Evolutionary conservation across 1,284 basidiomycete genomes (phyloP), one percentile per base, ranked within the genome.

Genomic region (Melampsora americana): DNA sequence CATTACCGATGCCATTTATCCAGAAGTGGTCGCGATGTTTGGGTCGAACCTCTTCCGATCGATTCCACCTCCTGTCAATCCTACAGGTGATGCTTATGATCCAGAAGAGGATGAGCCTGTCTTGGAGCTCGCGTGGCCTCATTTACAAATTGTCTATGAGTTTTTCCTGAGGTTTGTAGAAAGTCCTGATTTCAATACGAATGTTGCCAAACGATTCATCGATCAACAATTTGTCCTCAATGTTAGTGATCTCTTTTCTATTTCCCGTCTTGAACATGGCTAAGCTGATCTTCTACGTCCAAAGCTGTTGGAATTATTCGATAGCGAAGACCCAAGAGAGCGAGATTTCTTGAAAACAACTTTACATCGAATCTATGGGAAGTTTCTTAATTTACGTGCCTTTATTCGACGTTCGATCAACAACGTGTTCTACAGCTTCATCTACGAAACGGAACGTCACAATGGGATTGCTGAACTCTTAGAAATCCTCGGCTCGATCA

Each of bases 81-180:
- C 96, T 1, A 91, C 90, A 23, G 96, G 95, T 74, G 96, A 99
- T 82, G 95, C 95, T 0, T 99, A 97, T 82, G 96, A 99, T 83
- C 96, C 96, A 16, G 96, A 99, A 85, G 96, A 99, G 85, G 96
- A 99, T 81, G 96, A 99, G 81, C 96, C 96, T 7, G 95, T 99
- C 3, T 88, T 99, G 78, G 96, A 99, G 83, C 90, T 99, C 72
- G 96, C 96, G 20, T 99, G 96, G 96, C 96, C 96, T 39, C 96
- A 99, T 84, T 88, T 99, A 74, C 95, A 99, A 84, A 95, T 99
- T 79, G 96, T 99, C 69, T 99, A 99, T 85, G 96, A 99, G 84
- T 98, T 99, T 85, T 99, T 99, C 89, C 89, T 99, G 48, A 92
- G 96, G 73, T 99, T 99, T 82, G 92, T 99, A 78, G 96, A 99